Percentiles rank a stretch among this genome's conserved stretches.
These are phyloP conservation scores for Eruca vesicaria DNA, from an alignment of 441 rosid species.

Conservation along the genomic window DNA sequence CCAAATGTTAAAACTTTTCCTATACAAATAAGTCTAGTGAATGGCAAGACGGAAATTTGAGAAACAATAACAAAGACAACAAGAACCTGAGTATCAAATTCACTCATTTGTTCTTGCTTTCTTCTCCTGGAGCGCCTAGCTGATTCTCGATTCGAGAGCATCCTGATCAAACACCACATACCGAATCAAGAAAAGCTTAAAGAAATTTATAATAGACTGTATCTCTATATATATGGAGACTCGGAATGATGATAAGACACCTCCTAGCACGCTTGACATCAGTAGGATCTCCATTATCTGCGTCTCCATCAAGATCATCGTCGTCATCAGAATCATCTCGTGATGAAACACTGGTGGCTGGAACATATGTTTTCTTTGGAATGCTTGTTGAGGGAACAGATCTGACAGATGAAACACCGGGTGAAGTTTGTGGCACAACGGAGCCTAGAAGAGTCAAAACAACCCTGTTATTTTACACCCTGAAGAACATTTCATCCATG, in stretches of 20 bases:
- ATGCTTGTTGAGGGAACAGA: conserved; percentile 32
- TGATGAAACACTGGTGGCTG: background rate
- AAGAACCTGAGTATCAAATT: conserved; percentile 84
- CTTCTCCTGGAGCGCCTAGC: conserved; percentile 95
- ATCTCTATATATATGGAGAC: conserved; percentile 1
- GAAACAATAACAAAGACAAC: conserved; percentile 8
- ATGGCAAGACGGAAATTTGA: background rate
- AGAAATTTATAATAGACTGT: background rate
- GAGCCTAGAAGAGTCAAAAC: conserved; percentile 14
- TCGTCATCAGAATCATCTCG: background rate
- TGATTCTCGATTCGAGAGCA: conserved; percentile 95
- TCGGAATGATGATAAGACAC: background rate
- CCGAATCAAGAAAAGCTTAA: background rate
- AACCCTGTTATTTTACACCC: conserved; percentile 1
- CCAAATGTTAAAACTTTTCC: background rate
- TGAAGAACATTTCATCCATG: background rate
- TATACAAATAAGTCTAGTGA: conserved; percentile 5
- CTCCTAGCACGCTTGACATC: background rate
- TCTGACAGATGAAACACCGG: conserved; percentile 38
- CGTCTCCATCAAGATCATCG: background rate
- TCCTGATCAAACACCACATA: conserved; percentile 43
- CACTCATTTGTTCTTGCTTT: conserved; percentile 86
- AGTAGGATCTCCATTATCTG: background rate
- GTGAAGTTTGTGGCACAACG: conserved; percentile 38
- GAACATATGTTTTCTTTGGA: conserved; percentile 46